phyloP scores from a whole-genome alignment of 2,329 filamentous ascomycete genomes.

The Blastomyces percursus region DNA sequence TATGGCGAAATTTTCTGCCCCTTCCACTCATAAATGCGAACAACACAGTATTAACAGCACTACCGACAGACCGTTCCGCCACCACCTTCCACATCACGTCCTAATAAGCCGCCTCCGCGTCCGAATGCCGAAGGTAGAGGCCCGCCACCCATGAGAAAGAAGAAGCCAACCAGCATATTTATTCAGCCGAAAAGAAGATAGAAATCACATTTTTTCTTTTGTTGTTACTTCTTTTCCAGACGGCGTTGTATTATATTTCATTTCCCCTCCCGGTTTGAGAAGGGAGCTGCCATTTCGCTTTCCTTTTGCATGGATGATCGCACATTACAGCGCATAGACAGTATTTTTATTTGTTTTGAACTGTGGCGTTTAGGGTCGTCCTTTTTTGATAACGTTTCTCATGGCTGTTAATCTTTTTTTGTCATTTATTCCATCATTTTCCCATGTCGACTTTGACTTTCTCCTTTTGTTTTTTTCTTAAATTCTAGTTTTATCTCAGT shows the following conservation, averaged over 20 bases:
- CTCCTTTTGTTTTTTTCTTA: slow-evolving; percentile 6
- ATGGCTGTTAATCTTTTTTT: background rate
- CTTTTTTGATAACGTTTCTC: background rate
- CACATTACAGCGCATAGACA: background rate
- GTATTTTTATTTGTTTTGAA: background rate
- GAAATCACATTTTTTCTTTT: background rate
- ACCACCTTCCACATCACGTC: background rate
- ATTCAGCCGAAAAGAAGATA: slow-evolving; percentile 31
- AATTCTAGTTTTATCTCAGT: background rate
- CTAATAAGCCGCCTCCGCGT: slow-evolving; percentile 6
- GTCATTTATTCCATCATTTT: slow-evolving; percentile 5
- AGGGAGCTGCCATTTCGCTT: background rate
- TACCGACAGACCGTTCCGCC: background rate
- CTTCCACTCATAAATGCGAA: background rate
- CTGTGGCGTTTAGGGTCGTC: background rate
- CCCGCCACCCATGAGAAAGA: slow-evolving; percentile 28
- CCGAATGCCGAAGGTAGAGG: slow-evolving; percentile 14
- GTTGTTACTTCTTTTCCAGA: background rate
- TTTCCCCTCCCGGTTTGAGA: background rate
- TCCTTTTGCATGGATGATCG: background rate
- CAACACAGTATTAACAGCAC: background rate
- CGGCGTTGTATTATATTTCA: slow-evolving; percentile 4
- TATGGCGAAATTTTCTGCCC: background rate
- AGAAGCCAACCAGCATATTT: slow-evolving; percentile 32
- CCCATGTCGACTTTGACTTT: background rate